Base-by-base conservation (phyloP, 2,329 filamentous ascomycete species). In the Ophiostoma tasmaniense region DNA sequence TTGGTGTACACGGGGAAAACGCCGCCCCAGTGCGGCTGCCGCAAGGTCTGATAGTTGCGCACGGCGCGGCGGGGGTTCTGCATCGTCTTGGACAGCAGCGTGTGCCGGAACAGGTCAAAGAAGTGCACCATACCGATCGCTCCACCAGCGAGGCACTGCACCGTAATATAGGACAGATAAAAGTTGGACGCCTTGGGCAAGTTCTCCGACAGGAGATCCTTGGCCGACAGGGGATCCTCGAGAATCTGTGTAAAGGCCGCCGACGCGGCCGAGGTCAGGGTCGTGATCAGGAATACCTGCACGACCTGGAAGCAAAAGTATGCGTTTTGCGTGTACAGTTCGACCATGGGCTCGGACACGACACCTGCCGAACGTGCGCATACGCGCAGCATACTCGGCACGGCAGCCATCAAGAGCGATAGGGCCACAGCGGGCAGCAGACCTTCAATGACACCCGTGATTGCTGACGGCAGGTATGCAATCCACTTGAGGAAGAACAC, bases 31-130 rank as follows among this genome's bases (percentile, higher is more conserved):
- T 89, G 88, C 30, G 94, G 81, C 66, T 85, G 84, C 66, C 86
- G 84, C 64, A 95, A 82, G 17, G 79, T 84, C 6, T 87, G 85
- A 89, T 90, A 95, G 75, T 90, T 87, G 59, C 80, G 83, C 79
- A 91, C 94, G 81, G 91, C 88, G 77, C 90, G 90, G 72, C 92
- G 84, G 1, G 93, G 93, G 89, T 96, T 87, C 71, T 93, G 86
- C 35, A 96, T 81, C 71, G 91, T 81, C 74, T 85, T 90, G 76
- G 90, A 89, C 55, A 93, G 79, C 2, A 92, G 73, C 8, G 74
- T 69, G 66, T 78, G 77, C 28, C 75, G 73, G 67, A 77, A 70
- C 3, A 85, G 72, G 50, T 88, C 85, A 76, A 90, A 90, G 67
- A 93, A 77, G 70, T 93, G 90, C 52, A 93, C 84, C 14, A 97